Base-by-base conservation (phyloP, 495 filamentous ascomycete species). In the Parathielavia hyrcaniae region DNA sequence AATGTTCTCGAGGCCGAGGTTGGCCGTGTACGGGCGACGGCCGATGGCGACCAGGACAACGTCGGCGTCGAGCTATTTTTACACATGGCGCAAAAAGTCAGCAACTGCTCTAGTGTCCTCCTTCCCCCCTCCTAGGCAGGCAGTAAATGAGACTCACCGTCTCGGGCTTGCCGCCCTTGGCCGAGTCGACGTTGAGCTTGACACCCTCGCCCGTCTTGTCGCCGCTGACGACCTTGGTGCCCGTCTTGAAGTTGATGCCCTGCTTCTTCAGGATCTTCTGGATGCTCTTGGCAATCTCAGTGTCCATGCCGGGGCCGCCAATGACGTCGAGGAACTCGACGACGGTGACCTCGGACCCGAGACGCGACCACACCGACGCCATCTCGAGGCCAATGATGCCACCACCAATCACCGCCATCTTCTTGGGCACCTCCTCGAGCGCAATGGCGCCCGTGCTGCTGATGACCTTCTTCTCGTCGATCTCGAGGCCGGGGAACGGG, bases 361-460 rank as follows among this genome's bases (percentile, higher is more conserved):
- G 78, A 64, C 93, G 80, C 32, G 89, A 92, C 93, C 93, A 98
- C 26, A 98, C 93, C 41, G 95, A 97, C 44, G 87, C 92, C 93
- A 98, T 97, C 78, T 98, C 93, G 39, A 98, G 83, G 71, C 93
- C 93, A 69, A 98, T 98, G 72, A 98, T 98, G 72, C 93, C 93
- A 71, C 93, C 93, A 63, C 93, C 93, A 66, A 98, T 97, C 61
- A 98, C 93, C 60, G 92, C 77, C 90, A 98, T 87, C 81, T 91
- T 95, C 83, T 97, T 90, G 45, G 93, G 93, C 34, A 97, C 88
- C 79, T 95, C 80, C 62, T 87, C 76, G 45, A 98, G 80, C 20
- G 89, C 79, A 69, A 98, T 86, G 64, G 93, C 93, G 63, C 93
- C 93, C 43, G 93, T 97, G 78, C 89, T 95, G 62, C 91, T 96